Base-by-base conservation (phyloP, 2,329 filamentous ascomycete genomes). In the Neopestalotiopsis clavispora region DNA sequence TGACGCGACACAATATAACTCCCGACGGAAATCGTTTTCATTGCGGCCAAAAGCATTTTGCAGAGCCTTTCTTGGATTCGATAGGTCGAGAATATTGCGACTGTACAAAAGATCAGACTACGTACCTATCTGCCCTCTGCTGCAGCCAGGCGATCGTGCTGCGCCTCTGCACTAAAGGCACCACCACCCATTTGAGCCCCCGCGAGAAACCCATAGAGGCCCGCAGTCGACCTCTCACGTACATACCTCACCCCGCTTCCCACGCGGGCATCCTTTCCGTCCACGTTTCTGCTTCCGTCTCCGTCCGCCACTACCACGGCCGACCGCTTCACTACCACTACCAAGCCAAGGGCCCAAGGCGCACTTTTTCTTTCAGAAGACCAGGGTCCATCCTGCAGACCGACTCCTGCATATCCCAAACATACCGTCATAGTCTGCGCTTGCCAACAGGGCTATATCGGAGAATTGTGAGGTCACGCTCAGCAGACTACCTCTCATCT, bases 351-450 rank as follows among this genome's bases (percentile, higher is more conserved):
- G 45, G 42, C 68, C 68, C 60, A 58, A 67, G 59, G 30, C 68
- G 40, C 40, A 67, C 30, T 40, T 40, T n/a, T 40, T 40, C 14
- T 12, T 62, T 23, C 12, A 17, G n/a, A 63, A 45, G 58, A 67
- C 67, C 67, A 38, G 61, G 60, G 62, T 52, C 34, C 34, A 10
- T 66, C 57, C 63, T 71, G 68, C 71, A 71, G 71, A 70, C 74
- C 72, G 70, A 72, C 67, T 69, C 34, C 64, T 69, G 68, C 68
- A 69, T 69, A 67, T 68, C 59, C 65, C 76, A 76, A 75, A 74
- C 74, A 77, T 76, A 77, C 76, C 82, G 80, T 84, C 82, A 83
- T 84, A 84, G 82, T 82, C 82, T 82, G 81, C 82, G 80, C 73
- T 76, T 78, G 77, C 45, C 77, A 79, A 78, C 80, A 80, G 78